Conservation (phyloP, 2,329 filamentous ascomycete species). For the Colletotrichum orbiculare region DNA sequence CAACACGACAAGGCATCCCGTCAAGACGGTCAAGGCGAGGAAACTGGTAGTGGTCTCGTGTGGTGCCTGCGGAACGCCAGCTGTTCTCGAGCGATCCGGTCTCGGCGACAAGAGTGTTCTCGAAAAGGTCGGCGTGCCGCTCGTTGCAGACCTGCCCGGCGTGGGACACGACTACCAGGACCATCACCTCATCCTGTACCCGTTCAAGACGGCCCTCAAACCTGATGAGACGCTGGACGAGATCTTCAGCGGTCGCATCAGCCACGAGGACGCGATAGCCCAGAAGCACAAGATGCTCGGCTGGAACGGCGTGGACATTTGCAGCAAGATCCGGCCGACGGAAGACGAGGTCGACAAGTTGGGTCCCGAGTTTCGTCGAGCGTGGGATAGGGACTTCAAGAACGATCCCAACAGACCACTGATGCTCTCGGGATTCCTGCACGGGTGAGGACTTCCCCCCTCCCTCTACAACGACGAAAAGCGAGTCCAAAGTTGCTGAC, state of each 20-base stretch:
- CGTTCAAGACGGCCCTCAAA: slow-evolving; percentile 59
- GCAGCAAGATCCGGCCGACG: slow-evolving; percentile 64
- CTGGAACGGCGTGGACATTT: slow-evolving; percentile 65
- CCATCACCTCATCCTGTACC: slow-evolving; percentile 62
- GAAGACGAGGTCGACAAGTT: slow-evolving; percentile 62
- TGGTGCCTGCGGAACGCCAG: slow-evolving; percentile 57
- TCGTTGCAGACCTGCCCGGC: slow-evolving; percentile 39
- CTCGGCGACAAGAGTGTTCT: slow-evolving; percentile 52
- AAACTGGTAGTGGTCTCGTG: slow-evolving; percentile 59
- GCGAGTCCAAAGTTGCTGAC: too few species aligned
- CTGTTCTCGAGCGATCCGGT: slow-evolving; percentile 63
- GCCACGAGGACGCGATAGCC: slow-evolving; percentile 38
- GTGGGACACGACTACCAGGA: slow-evolving; percentile 54
- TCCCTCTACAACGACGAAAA: not conserved
- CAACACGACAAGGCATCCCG: slow-evolving; percentile 29
- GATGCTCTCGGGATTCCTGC: slow-evolving; percentile 39
- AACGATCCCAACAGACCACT: slow-evolving; percentile 40
- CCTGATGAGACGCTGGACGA: slow-evolving; percentile 56
- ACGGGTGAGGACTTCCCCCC: slow-evolving; percentile 33
- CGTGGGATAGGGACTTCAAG: slow-evolving; percentile 63
- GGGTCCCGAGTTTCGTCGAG: slow-evolving; percentile 59
- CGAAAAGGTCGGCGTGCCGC: slow-evolving; percentile 35
- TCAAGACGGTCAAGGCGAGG: slow-evolving; percentile 47
- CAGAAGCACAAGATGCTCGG: slow-evolving; percentile 53
- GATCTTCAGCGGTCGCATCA: slow-evolving; percentile 40